Percentiles rank a stretch among this genome's conserved stretches.
Evolutionary conservation across 1,284 basidiomycete genomes (phyloP).

Genomic region (Cystobasidium pallidum): DNA sequence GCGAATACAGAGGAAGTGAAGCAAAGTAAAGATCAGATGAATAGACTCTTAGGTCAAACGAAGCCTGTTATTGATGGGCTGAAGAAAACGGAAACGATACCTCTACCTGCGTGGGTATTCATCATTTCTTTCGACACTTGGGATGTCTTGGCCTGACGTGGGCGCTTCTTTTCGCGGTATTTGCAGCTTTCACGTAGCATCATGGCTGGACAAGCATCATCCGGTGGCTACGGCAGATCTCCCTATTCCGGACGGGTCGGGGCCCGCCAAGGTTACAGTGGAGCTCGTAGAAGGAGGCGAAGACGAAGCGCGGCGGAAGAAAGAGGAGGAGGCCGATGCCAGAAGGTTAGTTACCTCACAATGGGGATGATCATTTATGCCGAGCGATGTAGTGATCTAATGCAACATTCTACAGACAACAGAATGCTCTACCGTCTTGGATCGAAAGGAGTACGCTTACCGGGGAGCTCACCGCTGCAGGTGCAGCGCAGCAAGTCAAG

Average conservation of each 20-base stretch:
- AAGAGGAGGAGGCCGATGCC: constrained; percentile 61
- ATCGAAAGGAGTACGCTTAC: constrained; percentile 92
- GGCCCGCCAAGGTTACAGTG: constrained; percentile 55
- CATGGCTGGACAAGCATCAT: constrained; percentile 64
- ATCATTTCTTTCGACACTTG: too few species aligned
- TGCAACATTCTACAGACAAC: constrained; percentile 61
- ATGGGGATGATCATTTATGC: too few species aligned
- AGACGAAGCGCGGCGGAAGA: constrained; percentile 60
- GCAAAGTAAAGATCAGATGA: constrained; percentile 90
- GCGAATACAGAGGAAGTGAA: constrained; percentile 82
- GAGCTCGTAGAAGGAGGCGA: constrained; percentile 54
- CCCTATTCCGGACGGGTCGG: constrained; percentile 42
- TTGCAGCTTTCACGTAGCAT: constrained; percentile 77
- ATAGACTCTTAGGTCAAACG: constrained; percentile 90
- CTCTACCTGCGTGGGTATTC: constrained; percentile 75
- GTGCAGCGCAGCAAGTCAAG: constrained; percentile 56
- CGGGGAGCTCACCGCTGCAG: constrained; percentile 83
- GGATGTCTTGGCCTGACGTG: too few species aligned
- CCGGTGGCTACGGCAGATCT: constrained; percentile 51
- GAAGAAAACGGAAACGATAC: constrained; percentile 84
- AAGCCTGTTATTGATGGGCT: constrained; percentile 82
- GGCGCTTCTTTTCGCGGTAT: too few species aligned
- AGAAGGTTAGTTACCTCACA: constrained; percentile 60
- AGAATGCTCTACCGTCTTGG: constrained; percentile 91
- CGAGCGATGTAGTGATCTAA: constrained; percentile 51